Evolutionary conservation across 2,329 filamentous ascomycete genomes (phyloP), one percentile per base, ranked within the genome.

Genomic region (Pezicula radicicola): DNA sequence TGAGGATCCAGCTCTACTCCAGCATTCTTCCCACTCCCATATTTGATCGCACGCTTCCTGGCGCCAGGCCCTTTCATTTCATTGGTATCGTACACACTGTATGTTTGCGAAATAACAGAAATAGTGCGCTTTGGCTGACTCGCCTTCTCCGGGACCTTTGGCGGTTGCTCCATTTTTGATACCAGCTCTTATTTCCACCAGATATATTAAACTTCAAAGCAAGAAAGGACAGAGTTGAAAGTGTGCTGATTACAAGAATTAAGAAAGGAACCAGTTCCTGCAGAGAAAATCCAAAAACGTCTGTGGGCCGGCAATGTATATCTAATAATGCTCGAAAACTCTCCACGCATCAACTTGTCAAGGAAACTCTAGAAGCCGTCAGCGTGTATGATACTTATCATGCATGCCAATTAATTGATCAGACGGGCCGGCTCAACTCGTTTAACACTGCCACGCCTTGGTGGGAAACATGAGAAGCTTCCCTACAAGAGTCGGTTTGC

Each of bases 1-100:
- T 80, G 79, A 3, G 80, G 80, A 9, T 77, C 49, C 49, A 60
- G 33, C 39, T 52, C 55, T 37, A 54, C 16, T 53, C 41, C 50
- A 27, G 42, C 19, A 45, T 30, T 15, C 28, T 28, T 45, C 12
- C 42, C 42, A n/a, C 12, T 45, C 33, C 42, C 42, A 45, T 45
- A 45, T n/a, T 45, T 45, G n/a, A n/a, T 16, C 12, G 12, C 27
- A 16, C 27, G 21, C 8, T 25, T 45, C 7, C 15, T 45, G 21
- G 42, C 42, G 2, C 25, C 42, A 25, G 42, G 42, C 25, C 21
- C 21, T 16, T 6, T 28, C 3, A 6, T 16, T 21, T n/a, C 15
- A 30, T 27, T 33, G 8, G 21, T n/a, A 45, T 45, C 19, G 28
- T 45, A 45, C 10, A 45, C 42, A 8, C 42, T 28, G 13, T 45